Evolutionary conservation across 1,139 yeast species (phyloP).

Genomic region (Williopsis jadinii): DNA sequence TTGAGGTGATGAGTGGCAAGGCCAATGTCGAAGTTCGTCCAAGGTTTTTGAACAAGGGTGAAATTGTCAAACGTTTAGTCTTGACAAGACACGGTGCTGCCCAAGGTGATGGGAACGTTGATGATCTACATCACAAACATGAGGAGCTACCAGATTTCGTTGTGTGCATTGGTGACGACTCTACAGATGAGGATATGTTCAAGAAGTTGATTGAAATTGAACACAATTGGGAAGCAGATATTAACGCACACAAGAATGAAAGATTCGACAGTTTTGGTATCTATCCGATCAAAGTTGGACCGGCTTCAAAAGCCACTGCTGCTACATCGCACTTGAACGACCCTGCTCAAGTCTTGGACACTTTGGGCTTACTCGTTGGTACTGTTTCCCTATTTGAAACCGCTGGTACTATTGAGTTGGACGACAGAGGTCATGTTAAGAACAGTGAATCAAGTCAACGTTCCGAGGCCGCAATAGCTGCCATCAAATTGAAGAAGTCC

Average conservation of each 20-base stretch:
- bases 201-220: constrained; percentile 60
- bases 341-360: constrained; percentile 80
- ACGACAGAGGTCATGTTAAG: constrained; percentile 61
- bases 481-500: constrained; percentile 15
- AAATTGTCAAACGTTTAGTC: constrained; percentile 78
- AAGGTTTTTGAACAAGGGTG: constrained; percentile 90
- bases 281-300: constrained; percentile 91
- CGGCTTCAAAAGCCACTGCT: constrained; percentile 81
- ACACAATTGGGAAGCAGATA: constrained; percentile 30
- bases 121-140: constrained; percentile 29
- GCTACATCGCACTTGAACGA: constrained; percentile 87
- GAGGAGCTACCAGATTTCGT: constrained; percentile 72
- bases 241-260: constrained; percentile 31
- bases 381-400: constrained; percentile 69
- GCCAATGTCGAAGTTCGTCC: constrained; percentile 98
- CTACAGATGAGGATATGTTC: constrained; percentile 98
- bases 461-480: constrained; percentile 17
- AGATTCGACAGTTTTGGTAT: constrained; percentile 52
- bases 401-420: constrained; percentile 67
- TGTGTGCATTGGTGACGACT: constrained; percentile 89
- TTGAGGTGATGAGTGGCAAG: constrained; percentile 96
- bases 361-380: constrained; percentile 74
- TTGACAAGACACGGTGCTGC: constrained; percentile 48
- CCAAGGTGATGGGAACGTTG: constrained; percentile 25
- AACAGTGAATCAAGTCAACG: constrained; percentile 30